A percentile compares a stretch with the other conserved stretches of the same genome.
Conservation (phyloP, 2,329 filamentous ascomycete species). For the Ceratocystis colombiana region DNA sequence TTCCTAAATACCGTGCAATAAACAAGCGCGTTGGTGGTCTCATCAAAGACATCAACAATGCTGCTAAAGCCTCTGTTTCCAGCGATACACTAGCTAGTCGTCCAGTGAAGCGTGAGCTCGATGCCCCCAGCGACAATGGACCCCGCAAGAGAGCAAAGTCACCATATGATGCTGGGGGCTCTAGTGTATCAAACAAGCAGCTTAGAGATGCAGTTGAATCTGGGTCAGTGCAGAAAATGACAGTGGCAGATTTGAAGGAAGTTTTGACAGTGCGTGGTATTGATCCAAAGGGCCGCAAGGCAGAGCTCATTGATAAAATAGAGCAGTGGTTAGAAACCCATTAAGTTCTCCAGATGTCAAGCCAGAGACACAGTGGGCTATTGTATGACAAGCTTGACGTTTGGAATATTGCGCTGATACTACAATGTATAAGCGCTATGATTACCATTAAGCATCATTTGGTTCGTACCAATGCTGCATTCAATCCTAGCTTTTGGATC, state of each 20-base stretch:
- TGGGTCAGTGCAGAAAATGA: slow-evolving; percentile 44
- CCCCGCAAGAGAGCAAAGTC: slow-evolving; percentile 41
- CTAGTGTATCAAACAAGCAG: slow-evolving; percentile 38
- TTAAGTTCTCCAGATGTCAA: background rate
- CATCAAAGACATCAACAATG: slow-evolving; percentile 62
- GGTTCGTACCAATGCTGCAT: background rate
- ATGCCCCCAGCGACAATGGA: slow-evolving; percentile 33
- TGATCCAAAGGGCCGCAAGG: slow-evolving; percentile 43
- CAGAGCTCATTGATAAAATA: slow-evolving; percentile 45
- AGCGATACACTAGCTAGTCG: slow-evolving; percentile 31
- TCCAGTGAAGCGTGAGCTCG: slow-evolving; percentile 14
- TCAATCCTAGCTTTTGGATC: background rate
- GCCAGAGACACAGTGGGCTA: background rate
- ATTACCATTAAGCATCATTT: background rate
- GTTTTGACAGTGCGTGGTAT: slow-evolving; percentile 41
- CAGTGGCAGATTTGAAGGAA: slow-evolving; percentile 44
- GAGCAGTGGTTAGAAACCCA: slow-evolving; percentile 46
- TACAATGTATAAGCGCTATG: no score
- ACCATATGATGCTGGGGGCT: slow-evolving; percentile 31
- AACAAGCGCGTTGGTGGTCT: slow-evolving; percentile 76
- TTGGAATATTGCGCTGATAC: background rate
- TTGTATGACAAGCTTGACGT: no score
- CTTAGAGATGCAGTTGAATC: slow-evolving; percentile 39
- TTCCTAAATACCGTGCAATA: slow-evolving; percentile 78
- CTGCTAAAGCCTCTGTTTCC: slow-evolving; percentile 45